Evolutionary conservation across 2,329 filamentous ascomycete species (phyloP).

Genomic region (Monosporascus sp.): DNA sequence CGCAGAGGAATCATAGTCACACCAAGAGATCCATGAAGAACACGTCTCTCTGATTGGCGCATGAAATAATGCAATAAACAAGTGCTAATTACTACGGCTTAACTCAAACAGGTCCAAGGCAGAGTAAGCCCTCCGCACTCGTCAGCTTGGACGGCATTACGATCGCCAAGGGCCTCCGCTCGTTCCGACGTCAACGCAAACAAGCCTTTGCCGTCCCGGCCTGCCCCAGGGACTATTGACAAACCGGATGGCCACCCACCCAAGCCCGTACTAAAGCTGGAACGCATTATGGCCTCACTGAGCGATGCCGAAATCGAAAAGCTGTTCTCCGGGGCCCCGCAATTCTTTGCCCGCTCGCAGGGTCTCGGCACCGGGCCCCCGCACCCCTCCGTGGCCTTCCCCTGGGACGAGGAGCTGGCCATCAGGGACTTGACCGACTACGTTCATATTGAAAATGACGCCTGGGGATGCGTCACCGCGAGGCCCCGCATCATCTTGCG

Average conservation of each 20-base stretch:
- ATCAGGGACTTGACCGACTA: constrained; percentile 62
- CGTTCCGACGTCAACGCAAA: constrained; percentile 41
- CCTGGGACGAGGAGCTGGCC: constrained; percentile 57
- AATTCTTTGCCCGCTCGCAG: constrained; percentile 59
- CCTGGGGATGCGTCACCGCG: constrained; percentile 58
- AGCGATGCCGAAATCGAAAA: constrained; percentile 57
- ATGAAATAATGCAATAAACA: no score
- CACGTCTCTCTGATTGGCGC: not conserved
- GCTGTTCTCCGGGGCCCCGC: constrained; percentile 70
- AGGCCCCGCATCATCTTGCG: constrained; percentile 54
- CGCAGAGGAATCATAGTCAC: not conserved
- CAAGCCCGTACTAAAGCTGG: constrained; percentile 44
- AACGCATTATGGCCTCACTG: constrained; percentile 55
- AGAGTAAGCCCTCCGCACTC: constrained; percentile 13
- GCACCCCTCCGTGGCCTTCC: constrained; percentile 60
- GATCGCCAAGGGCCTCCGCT: constrained; percentile 11
- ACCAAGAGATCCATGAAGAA: not conserved
- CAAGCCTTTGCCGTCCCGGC: constrained; percentile 53
- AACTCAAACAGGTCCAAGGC: not conserved
- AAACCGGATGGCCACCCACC: constrained; percentile 32
- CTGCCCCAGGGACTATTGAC: constrained; percentile 35
- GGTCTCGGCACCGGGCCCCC: constrained; percentile 55
- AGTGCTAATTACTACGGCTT: no score
- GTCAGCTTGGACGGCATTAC: constrained; percentile 16
- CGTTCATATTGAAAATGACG: constrained; percentile 55